Base-by-base conservation (phyloP, 2,329 filamentous ascomycete species). In the Fusarium sp. region DNA sequence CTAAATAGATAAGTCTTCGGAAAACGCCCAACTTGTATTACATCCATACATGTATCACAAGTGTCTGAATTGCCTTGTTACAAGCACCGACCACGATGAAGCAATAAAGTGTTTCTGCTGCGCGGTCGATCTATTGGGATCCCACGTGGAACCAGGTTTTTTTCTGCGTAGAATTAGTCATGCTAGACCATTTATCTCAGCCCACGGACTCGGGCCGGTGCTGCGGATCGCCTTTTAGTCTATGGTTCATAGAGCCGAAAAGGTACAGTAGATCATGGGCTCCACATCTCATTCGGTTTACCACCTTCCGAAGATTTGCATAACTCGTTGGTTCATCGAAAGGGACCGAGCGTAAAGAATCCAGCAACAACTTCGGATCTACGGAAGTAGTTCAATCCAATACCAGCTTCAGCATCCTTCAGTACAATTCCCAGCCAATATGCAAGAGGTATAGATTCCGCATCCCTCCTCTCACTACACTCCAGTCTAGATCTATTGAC, bases 1-100 rank as follows among this genome's bases (percentile, higher is more conserved):
- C 34, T n/a, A n/a, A 11, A 37, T 2, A 3, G 16, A 10, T 2
- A 10, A 9, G 6, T 37, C 5, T 5, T 0, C 11, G 3, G 10
- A 11, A n/a, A 10, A n/a, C 3, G 2, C 3, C 6, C 10, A n/a
- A n/a, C 9, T 21, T 21, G 21, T 21, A 21, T 21, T 21, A 21
- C 21, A 21, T 21, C 21, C 21, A 25, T 44, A 10, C 10, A 44
- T 25, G 12, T 18, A 30, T n/a, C 18, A 9, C 4, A 44, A 12
- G 21, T 44, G 11, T 18, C 16, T 18, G 7, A 18, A 8, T 10
- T 26, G 23, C 3, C 2, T 4, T 12, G 6, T 4, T 6, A n/a
- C 16, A 26, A 13, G 8, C 23, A 48, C 8, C 3, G 4, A 31
- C 14, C 4, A 21, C 45, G n/a, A 8, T 25, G 13, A n/a, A 5